These are phyloP conservation scores for Hemileia vastatrix DNA, from an alignment of 1,284 basidiomycete species.

Conservation along the genomic window DNA sequence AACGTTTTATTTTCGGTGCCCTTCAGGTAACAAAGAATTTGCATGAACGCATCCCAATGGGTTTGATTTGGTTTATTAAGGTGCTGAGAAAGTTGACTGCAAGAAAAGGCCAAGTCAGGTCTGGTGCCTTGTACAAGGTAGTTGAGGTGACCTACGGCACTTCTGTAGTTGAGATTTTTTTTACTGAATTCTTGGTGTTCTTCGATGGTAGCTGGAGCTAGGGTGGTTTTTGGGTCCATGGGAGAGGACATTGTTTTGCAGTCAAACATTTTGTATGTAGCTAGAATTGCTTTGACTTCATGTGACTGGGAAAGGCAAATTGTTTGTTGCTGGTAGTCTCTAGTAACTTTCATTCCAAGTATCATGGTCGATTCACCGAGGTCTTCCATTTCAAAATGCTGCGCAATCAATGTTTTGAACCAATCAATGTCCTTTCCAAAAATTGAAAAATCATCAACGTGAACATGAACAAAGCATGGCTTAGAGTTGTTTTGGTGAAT, in stretches of 20 bases:
- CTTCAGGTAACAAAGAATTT: conserved; percentile 3
- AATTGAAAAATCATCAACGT: conserved; percentile 2
- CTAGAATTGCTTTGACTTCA: not conserved
- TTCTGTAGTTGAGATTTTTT: not conserved
- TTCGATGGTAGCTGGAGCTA: not conserved
- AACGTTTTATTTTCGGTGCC: not conserved
- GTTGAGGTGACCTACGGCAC: not conserved
- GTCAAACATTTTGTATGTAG: not conserved
- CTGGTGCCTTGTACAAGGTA: not conserved
- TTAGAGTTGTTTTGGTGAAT: no score
- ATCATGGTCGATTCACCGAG: not conserved
- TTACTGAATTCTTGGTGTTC: not conserved
- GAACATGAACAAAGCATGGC: conserved; percentile 6
- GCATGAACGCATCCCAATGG: conserved; percentile 3
- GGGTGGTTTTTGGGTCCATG: not conserved
- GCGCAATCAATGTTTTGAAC: not conserved
- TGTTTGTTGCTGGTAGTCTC: not conserved
- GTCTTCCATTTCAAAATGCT: conserved; percentile 3
- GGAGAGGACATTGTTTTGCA: not conserved
- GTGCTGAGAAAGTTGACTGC: no score
- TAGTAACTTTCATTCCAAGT: conserved; percentile 2
- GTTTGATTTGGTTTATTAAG: not conserved
- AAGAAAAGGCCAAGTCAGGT: no score
- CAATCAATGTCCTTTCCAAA: not conserved
- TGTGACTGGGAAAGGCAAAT: not conserved